These are phyloP conservation scores for Hibiscus syriacus DNA, from an alignment of 345 rosid genomes.

Conservation along the genomic window DNA sequence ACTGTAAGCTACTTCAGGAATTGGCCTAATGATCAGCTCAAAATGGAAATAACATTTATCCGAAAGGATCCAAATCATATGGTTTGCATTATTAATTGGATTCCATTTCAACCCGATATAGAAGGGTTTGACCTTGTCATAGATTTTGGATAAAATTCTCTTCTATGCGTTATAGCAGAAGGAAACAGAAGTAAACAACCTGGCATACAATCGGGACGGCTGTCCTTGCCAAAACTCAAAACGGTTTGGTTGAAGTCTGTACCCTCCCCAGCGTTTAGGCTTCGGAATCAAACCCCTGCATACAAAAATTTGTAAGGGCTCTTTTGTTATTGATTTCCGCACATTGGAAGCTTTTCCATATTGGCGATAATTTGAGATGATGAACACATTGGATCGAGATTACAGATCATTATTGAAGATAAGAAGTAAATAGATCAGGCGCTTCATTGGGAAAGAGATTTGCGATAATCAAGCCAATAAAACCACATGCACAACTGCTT, in stretches of 20 bases:
- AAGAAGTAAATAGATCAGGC: neutral
- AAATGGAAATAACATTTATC: no score
- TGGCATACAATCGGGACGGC: slow-evolving; percentile 64
- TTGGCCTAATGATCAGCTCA: no score
- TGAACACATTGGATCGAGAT: slow-evolving; percentile 1
- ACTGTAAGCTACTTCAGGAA: no score
- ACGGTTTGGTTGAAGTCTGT: slow-evolving; percentile 68
- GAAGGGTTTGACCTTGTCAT: neutral
- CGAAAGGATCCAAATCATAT: no score
- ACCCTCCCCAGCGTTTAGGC: slow-evolving; percentile 91
- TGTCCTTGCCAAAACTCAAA: slow-evolving; percentile 98
- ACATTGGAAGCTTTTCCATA: neutral
- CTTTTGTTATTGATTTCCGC: neutral
- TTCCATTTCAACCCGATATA: neutral
- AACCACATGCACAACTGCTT: neutral
- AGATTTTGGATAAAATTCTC: neutral
- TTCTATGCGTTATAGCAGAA: no score
- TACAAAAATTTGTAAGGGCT: slow-evolving; percentile 7
- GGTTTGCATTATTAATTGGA: neutral
- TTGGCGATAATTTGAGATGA: neutral
- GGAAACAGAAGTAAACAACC: slow-evolving; percentile 16
- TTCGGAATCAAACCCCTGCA: slow-evolving; percentile 78
- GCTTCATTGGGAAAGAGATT: neutral
- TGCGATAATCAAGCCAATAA: neutral
- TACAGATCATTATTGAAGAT: slow-evolving; percentile 5